Percentiles rank a stretch among this genome's conserved stretches.
These are phyloP conservation scores for Naumovozyma baii DNA, from an alignment of 805 yeast species.

Conservation along the genomic window DNA sequence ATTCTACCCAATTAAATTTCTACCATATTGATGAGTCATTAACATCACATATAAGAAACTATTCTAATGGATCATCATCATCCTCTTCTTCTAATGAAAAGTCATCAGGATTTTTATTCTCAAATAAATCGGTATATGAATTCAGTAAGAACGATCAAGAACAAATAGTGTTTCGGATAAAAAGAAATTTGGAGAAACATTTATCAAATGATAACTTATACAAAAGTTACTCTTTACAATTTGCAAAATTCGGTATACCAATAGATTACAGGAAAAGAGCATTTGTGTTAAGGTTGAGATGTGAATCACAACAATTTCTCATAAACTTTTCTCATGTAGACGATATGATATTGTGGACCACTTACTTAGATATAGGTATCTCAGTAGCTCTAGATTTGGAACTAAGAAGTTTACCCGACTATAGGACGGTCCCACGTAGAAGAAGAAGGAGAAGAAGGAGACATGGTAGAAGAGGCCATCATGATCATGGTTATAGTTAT, in stretches of 20 bases:
- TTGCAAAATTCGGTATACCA: slow-evolving; percentile 77
- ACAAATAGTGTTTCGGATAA: slow-evolving; percentile 14
- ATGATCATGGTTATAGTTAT: background rate
- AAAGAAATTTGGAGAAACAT: slow-evolving; percentile 15
- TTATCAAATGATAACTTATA: slow-evolving; percentile 33
- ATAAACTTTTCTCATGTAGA: slow-evolving; percentile 52
- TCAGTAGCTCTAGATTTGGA: slow-evolving; percentile 72
- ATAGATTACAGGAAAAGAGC: slow-evolving; percentile 67
- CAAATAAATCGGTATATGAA: slow-evolving; percentile 14
- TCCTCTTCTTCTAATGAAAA: slow-evolving; percentile 1
- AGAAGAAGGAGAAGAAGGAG: slow-evolving; percentile 38
- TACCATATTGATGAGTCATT: slow-evolving; percentile 37
- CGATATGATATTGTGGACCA: slow-evolving; percentile 71
- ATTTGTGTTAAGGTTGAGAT: slow-evolving; percentile 62
- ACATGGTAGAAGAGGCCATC: slow-evolving; percentile 9
- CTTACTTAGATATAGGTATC: slow-evolving; percentile 60
- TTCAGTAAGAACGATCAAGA: slow-evolving; percentile 24
- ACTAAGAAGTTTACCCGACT: slow-evolving; percentile 61
- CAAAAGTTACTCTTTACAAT: slow-evolving; percentile 73
- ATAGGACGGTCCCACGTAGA: slow-evolving; percentile 72
- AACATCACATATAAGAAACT: slow-evolving; percentile 24
- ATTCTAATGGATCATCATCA: slow-evolving; percentile 16
- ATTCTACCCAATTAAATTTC: slow-evolving; percentile 77
- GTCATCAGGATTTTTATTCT: slow-evolving; percentile 9
- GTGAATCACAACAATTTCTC: slow-evolving; percentile 76